Evolutionary conservation across 257 asterid species (phyloP), one percentile per base, ranked within the genome.

Genomic region (Przewalskia tangutica): DNA sequence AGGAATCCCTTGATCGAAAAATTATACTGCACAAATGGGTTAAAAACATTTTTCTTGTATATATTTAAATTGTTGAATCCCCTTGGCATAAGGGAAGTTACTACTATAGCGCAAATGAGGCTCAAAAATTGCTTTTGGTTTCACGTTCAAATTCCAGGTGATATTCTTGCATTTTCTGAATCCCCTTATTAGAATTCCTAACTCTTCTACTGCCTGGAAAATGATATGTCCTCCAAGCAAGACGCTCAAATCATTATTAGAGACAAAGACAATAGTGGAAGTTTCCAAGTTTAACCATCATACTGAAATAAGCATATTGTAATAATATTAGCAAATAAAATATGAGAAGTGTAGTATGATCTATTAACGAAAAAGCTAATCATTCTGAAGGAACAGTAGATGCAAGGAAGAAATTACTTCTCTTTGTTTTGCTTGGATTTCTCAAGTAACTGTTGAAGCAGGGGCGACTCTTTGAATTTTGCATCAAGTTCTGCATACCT

Each of bases 381-480:
- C 76, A 7, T 66, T 67, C 14, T 11, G 20, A 40, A 38, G 32
- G 32, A 27, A 27, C 32, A 27, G 32, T 27, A 27, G 32, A 27
- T 27, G 32, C 32, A 8, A 62, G 76, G 84, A 78, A 66, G 83
- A 84, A 64, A 54, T 32, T 85, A 95, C 99, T 94, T 95, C 34
- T 94, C 96, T 85, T 89, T 93, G 86, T 95, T 95, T 78, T 87
- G 77, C 87, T 90, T 87, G 48, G 93, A 32, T 86, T 89, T 89
- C 90, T 95, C 99, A 7, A 95, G 97, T 89, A 93, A 84, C 90
- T 93, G 85, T 80, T 93, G 94, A 60, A 95, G 94, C 83, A 93
- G 18, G 42, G 99, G 98, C 56, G 97, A 87, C 65, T 94, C 96
- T 82, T 90, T 92, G 95, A 95, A 92, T 86, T 93, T 94, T 73